A percentile compares a stretch with the other conserved stretches of the same genome.
Conservation (phyloP, 345 rosid species). For the Linum tenue region DNA sequence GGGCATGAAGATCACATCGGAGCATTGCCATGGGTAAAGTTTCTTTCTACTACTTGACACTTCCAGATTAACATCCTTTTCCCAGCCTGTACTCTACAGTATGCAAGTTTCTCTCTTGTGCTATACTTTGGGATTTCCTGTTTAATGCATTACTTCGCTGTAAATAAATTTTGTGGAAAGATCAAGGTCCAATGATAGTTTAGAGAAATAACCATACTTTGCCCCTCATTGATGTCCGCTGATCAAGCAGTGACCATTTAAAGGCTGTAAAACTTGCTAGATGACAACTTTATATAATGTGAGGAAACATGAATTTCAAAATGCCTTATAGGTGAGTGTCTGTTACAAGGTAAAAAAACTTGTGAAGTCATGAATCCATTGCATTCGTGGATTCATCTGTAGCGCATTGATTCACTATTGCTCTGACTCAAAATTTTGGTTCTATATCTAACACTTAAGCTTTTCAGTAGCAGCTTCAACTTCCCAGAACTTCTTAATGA, state of each 20-base stretch:
- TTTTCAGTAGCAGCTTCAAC: not conserved
- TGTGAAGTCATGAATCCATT: too few species aligned
- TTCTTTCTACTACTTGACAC: conserved; percentile 34
- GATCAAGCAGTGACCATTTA: not conserved
- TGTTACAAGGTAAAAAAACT: not conserved
- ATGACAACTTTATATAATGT: not conserved
- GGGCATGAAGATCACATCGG: conserved; percentile 99
- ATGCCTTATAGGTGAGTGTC: not conserved
- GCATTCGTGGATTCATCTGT: too few species aligned
- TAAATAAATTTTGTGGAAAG: conserved; percentile 1
- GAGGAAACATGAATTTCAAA: not conserved
- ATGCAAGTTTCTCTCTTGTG: not conserved
- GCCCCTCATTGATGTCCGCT: not conserved
- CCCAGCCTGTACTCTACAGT: conserved; percentile 5
- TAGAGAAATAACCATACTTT: not conserved
- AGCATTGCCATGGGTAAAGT: conserved; percentile 99
- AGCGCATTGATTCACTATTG: too few species aligned
- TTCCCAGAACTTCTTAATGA: not conserved
- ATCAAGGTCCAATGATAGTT: not conserved
- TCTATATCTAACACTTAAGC: not conserved
- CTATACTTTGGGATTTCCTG: not conserved
- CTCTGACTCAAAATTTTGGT: too few species aligned
- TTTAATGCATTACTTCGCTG: not conserved
- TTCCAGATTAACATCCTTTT: conserved; percentile 6
- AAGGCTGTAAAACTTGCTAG: too few species aligned